phyloP scores from a whole-genome alignment of 169 alveolate species.

The Cryptosporidium ubiquitum region DNA sequence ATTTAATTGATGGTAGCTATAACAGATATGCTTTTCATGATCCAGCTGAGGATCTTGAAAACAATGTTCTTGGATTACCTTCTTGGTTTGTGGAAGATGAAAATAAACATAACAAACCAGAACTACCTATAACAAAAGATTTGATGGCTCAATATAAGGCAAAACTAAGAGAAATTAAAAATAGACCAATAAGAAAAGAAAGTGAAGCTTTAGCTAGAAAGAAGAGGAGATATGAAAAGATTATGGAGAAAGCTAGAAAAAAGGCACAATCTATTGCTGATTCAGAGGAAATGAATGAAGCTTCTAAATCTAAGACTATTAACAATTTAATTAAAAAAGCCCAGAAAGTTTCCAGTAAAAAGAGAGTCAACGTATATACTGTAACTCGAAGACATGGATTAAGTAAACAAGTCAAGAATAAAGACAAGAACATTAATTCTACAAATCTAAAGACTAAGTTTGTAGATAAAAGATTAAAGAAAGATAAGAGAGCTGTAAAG shows the following conservation, averaged over 20 bases:
- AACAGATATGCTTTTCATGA: constrained; percentile 93
- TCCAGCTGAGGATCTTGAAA: constrained; percentile 78
- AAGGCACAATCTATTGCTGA: constrained; percentile 87
- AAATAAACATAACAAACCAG: constrained; percentile 90
- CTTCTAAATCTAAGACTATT: constrained; percentile 88
- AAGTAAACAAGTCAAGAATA: constrained; percentile 83
- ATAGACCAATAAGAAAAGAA: constrained; percentile 96
- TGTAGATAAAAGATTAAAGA: constrained; percentile 96
- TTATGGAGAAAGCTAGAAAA: constrained; percentile 89
- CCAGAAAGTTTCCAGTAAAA: constrained; percentile 77
- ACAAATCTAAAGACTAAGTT: constrained; percentile 78
- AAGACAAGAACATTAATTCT: constrained; percentile 82
- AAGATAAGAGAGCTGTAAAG: constrained; percentile 92
- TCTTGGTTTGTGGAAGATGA: constrained; percentile 98
- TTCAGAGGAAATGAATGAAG: constrained; percentile 89
- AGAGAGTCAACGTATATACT: constrained; percentile 82
- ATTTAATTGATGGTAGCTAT: constrained; percentile 93
- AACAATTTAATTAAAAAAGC: constrained; percentile 88
- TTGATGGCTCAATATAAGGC: constrained; percentile 92
- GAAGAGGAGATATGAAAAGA: constrained; percentile 90
- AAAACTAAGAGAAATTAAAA: constrained; percentile 92
- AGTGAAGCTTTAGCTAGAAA: constrained; percentile 95
- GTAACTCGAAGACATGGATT: constrained; percentile 88
- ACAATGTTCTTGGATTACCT: constrained; percentile 88
- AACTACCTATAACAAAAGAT: constrained; percentile 95